These are phyloP conservation scores for Fraxinus paxiana DNA, from an alignment of 305 asterid species.

Conservation along the genomic window DNA sequence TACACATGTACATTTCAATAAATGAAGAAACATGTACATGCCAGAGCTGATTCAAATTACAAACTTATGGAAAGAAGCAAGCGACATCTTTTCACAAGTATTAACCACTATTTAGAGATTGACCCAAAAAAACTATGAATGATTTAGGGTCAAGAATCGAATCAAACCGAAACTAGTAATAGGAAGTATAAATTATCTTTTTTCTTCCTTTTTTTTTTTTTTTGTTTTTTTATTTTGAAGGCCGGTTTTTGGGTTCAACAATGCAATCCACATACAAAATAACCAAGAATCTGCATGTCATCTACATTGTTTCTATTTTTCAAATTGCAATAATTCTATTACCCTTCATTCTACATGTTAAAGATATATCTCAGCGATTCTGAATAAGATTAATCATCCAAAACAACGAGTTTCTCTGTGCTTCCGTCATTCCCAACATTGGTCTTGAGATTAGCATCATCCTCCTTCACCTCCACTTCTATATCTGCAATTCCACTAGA, in stretches of 20 bases:
- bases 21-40: not conserved
- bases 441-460: not conserved
- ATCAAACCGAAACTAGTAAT: not conserved
- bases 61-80: not conserved
- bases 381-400: slow-evolving; percentile 5
- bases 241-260: not conserved
- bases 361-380: not conserved
- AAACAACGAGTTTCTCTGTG: not conserved
- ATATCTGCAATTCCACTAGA: slow-evolving; percentile 25
- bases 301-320: not conserved
- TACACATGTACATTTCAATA: not conserved
- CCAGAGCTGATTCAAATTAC: not conserved
- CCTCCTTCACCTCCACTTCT: slow-evolving; percentile 22
- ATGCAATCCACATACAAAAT: not conserved
- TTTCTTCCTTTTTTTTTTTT: not conserved
- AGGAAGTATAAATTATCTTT: not conserved
- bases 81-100: not conserved
- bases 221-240: not conserved
- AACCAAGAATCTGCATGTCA: not conserved
- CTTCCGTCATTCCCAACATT: not conserved
- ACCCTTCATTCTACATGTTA: not conserved
- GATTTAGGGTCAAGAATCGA: not conserved
- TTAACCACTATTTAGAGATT: not conserved
- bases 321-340: not conserved
- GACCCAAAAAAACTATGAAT: not conserved